These are phyloP conservation scores for Termitomyces sp. DNA, from an alignment of 768 basidiomycete species.

Conservation along the genomic window DNA sequence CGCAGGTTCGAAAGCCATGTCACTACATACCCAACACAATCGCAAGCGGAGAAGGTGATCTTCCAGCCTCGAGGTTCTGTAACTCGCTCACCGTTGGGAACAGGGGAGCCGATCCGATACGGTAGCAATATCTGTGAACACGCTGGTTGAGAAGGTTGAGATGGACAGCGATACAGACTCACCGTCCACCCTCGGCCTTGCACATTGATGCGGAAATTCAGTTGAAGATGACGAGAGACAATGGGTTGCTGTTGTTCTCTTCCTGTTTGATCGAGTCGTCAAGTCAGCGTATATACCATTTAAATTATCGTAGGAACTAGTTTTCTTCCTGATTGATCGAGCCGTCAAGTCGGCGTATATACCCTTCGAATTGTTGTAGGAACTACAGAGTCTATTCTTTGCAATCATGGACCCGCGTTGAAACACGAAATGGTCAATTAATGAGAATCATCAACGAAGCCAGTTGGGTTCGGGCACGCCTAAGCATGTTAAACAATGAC, in stretches of 20 bases:
- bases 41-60: conserved; percentile 8
- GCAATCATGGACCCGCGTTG: no score
- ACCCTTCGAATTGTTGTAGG: background rate
- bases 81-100: background rate
- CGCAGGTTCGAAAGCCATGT: background rate
- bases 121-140: conserved; percentile 11
- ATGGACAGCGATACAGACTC: background rate
- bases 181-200: background rate
- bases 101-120: conserved; percentile 8
- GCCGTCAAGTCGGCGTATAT: background rate
- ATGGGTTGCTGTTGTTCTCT: background rate
- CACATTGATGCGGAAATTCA: background rate
- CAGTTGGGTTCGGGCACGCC: no score
- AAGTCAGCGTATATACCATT: background rate
- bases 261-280: background rate
- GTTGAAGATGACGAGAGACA: background rate
- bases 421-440: no score
- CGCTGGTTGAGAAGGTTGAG: conserved; percentile 7
- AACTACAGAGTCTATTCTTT: background rate
- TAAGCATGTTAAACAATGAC: no score
- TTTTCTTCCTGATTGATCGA: no score
- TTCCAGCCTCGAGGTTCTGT: background rate
- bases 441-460: no score
- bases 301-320: no score
- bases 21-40: background rate